Evolutionary conservation across 2,329 filamentous ascomycete genomes (phyloP), one percentile per base, ranked within the genome.

Genomic region (Curvularia sp.): DNA sequence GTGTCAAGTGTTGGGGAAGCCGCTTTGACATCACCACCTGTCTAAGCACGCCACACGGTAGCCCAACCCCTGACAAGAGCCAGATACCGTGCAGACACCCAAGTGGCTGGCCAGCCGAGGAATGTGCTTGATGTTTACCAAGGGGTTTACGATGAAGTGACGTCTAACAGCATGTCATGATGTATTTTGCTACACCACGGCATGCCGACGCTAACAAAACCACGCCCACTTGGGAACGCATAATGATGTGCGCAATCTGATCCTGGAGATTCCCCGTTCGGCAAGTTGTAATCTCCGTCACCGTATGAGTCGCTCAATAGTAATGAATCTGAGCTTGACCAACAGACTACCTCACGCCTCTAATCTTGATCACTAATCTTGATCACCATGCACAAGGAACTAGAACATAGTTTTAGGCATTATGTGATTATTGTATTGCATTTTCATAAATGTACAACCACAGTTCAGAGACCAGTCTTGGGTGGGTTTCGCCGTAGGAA

Each of bases 381-480:
- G 22, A 24, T 24, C 22, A 43, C 24, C 13, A 28, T n/a, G 41
- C 20, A 26, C 42, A n/a, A 10, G 15, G 5, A 20, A 24, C 8
- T 8, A 30, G 6, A 44, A 31, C 7, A 53, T 20, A 26, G 30
- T 13, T 18, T 46, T 12, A 9, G 30, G 18, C 39, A 20, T 12
- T 35, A 26, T 50, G 31, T 41, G 47, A 56, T 60, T 52, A 62
- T 43, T 56, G 33, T 54, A 56, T 56, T 62, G 57, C 38, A 60
- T 63, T 44, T 43, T 66, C 64, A 63, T 66, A 57, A 56, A 38
- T 63, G 60, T 66, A 63, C 62, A 68, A 63, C 60, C 58, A 62
- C 49, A 62, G 53, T 42, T 43, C 54, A 51, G 50, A 57, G 50
- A 48, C 60, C 60, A 60, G 57, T 49, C 33, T 55, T 55, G 31